Base-by-base conservation (phyloP, 2,329 filamentous ascomycete genomes). In the Berkeleyomyces basicola region DNA sequence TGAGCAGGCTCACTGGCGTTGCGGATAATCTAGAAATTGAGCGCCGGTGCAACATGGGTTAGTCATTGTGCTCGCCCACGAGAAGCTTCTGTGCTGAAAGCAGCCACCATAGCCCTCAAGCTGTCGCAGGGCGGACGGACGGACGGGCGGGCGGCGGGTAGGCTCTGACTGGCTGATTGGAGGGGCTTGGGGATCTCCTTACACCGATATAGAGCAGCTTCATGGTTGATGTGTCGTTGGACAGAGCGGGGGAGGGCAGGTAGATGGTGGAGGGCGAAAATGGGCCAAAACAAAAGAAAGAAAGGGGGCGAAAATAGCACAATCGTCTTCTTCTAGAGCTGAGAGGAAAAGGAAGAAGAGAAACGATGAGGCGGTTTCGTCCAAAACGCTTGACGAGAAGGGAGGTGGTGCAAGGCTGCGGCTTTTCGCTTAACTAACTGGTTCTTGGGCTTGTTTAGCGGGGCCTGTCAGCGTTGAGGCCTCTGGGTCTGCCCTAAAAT, bases 131-230 rank as follows among this genome's bases (percentile, higher is more conserved):
- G 44, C 40, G n/a, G 40, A 51, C 10, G n/a, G 40, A 51, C 10
- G 43, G n/a, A 42, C 42, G 36, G 46, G 9, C 33, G 7, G 46
- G 36, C 33, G 10, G 46, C 31, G 39, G 11, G 57, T 39, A 14
- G 9, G 57, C 39, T 33, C 9, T 31, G 58, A 5, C 2, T 53
- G 49, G 31, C 14, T n/a, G 58, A 16, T 40, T 59, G 9, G 58
- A 14, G 23, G 40, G 31, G 43, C n/a, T 46, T 55, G 40, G n/a
- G 39, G 43, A 16, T 61, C 60, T 65, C 57, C 63, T 67, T 84
- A 93, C 89, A 70, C 88, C 89, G 72, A 95, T 89, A 75, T 93
- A 93, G 74, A 87, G 81, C 74, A 93, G 77, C 83, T 91, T 92
- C 88, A 92, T 92, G 72, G 69, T 84, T 75, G 60, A 23, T 16